Evolutionary conservation across 73 alveolate species (phyloP).

Genomic region (Effrenium voratum): DNA sequence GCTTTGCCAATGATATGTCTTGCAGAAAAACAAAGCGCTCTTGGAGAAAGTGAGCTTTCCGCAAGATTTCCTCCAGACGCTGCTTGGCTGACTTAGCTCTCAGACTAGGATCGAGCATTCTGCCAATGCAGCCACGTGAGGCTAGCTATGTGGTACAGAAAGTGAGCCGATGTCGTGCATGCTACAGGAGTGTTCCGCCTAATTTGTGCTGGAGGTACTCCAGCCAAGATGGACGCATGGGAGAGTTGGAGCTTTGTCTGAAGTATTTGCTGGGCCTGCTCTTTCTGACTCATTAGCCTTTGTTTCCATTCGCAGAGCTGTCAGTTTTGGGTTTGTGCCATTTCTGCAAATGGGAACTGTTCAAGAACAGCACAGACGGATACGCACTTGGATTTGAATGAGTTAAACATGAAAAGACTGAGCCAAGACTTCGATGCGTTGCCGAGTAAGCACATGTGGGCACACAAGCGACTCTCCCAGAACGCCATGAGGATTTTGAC

Average conservation of each 20-base stretch:
- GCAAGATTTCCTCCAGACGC: conserved; percentile 42
- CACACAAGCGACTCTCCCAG: too few relatives aligned
- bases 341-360: too few relatives aligned
- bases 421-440: too few relatives aligned
- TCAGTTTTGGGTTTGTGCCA: too few relatives aligned
- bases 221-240: conserved; percentile 59
- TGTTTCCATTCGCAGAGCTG: too few relatives aligned
- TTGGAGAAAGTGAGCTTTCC: conserved; percentile 79
- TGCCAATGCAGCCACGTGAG: background rate
- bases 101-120: background rate
- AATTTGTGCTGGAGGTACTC: conserved; percentile 9
- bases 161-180: conserved; percentile 25
- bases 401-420: background rate
- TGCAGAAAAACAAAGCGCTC: conserved; percentile 55
- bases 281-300: background rate
- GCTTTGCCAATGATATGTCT: background rate
- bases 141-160: conserved; percentile 76
- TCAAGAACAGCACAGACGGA: too few relatives aligned
- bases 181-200: background rate
- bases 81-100: background rate
- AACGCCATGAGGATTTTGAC: conserved; percentile 65
- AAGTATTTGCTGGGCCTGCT: background rate
- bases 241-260: background rate
- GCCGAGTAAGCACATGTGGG: too few relatives aligned
- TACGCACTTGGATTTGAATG: too few relatives aligned